phyloP scores from a whole-genome alignment of 306 rosid genomes.

The Vigna mungo region DNA sequence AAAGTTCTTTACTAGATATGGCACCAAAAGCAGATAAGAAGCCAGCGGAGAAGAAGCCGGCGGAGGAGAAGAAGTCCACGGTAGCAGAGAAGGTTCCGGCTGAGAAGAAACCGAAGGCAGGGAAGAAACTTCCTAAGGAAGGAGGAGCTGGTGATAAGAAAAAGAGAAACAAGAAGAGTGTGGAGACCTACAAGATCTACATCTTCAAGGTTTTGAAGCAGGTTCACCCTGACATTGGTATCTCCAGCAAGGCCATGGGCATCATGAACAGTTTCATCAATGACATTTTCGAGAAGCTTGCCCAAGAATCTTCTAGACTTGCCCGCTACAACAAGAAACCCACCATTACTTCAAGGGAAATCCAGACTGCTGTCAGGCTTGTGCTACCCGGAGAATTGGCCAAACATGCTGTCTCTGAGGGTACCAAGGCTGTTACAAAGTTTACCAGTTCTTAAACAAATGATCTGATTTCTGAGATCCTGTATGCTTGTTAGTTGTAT shows the following conservation, averaged over 20 bases:
- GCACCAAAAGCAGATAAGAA: conserved; percentile 76
- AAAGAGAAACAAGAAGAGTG: background rate
- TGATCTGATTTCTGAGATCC: too few relatives aligned
- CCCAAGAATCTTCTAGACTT: conserved; percentile 65
- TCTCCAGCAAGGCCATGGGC: background rate
- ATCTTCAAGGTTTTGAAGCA: background rate
- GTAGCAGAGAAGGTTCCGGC: conserved; percentile 52
- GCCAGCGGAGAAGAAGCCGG: conserved; percentile 59
- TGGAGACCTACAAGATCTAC: conserved; percentile 1
- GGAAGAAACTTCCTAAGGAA: conserved; percentile 79
- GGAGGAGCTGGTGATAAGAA: conserved; percentile 48
- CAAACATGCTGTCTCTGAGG: conserved; percentile 72
- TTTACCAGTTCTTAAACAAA: conserved; percentile 57
- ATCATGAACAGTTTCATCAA: conserved; percentile 1
- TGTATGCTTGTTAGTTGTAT: too few relatives aligned
- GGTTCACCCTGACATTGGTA: conserved; percentile 4
- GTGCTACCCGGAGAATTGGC: conserved; percentile 80
- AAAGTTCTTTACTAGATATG: too few relatives aligned
- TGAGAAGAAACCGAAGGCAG: conserved; percentile 80
- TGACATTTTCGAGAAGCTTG: background rate
- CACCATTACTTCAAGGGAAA: conserved; percentile 73
- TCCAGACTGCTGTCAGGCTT: conserved; percentile 78
- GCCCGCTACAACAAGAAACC: conserved; percentile 89
- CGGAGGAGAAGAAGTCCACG: conserved; percentile 67
- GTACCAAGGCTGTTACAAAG: conserved; percentile 79